phyloP scores from a whole-genome alignment of 73 alveolate species.

The Blepharisma japonicum region DNA sequence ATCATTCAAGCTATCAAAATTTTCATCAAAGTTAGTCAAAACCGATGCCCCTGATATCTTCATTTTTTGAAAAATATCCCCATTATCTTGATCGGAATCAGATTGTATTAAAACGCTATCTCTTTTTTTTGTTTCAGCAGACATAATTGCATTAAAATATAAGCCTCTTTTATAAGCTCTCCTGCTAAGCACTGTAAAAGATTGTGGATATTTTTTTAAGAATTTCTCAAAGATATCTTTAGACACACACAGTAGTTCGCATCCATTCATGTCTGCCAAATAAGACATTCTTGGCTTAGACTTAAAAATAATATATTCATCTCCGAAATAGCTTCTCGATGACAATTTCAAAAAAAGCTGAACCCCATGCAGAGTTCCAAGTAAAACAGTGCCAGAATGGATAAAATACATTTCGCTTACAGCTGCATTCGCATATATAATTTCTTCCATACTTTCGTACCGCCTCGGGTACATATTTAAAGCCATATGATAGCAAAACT shows the following conservation, averaged over 20 bases:
- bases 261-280: background rate
- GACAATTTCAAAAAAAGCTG: background rate
- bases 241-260: background rate
- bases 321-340: conserved; percentile 1
- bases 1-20: no score
- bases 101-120: background rate
- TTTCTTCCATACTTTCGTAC: background rate
- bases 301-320: conserved; percentile 13
- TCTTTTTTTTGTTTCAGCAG: background rate
- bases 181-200: background rate
- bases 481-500: background rate
- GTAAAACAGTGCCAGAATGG: background rate
- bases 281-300: background rate
- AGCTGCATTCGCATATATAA: background rate
- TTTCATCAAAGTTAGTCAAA: no score
- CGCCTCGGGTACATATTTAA: background rate
- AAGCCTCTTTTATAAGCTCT: conserved; percentile 1
- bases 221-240: conserved; percentile 1
- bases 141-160: conserved; percentile 16
- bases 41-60: no score
- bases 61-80: no score
- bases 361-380: background rate
- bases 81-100: no score
- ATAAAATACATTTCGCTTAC: background rate
- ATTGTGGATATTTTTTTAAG: background rate